phyloP scores from a whole-genome alignment of 2,329 filamentous ascomycete species.

The Fusarium sp. region DNA sequence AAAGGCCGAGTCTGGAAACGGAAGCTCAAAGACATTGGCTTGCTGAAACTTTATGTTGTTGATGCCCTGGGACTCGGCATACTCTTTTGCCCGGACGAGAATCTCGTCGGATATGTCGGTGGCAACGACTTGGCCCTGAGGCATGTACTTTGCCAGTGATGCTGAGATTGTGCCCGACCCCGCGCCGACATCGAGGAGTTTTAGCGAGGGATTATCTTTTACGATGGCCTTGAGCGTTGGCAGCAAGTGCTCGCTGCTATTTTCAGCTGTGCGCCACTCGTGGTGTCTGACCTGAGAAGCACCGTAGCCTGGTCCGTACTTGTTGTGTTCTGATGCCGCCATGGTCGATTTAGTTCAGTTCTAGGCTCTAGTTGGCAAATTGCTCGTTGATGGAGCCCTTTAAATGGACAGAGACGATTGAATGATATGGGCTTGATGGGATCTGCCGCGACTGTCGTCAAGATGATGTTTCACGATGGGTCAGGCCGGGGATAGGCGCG shows the following conservation, averaged over 20 bases:
- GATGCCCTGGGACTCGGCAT: constrained; percentile 42
- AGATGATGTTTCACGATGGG: too few relatives aligned
- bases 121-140: constrained; percentile 55
- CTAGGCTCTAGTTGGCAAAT: neutral
- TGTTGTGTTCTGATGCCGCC: constrained; percentile 43
- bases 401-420: too few relatives aligned
- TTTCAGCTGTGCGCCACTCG: constrained; percentile 60
- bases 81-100: constrained; percentile 46
- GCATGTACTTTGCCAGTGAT: constrained; percentile 58
- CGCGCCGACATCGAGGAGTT: constrained; percentile 65
- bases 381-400: too few relatives aligned
- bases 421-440: neutral
- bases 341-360: constrained; percentile 20
- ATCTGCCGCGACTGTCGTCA: too few relatives aligned
- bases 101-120: constrained; percentile 53
- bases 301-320: constrained; percentile 48
- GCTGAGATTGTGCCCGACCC: constrained; percentile 66
- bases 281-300: constrained; percentile 50
- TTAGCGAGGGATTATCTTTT: constrained; percentile 50
- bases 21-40: constrained; percentile 53
- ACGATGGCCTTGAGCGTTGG: constrained; percentile 53
- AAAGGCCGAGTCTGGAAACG: constrained; percentile 58
- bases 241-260: constrained; percentile 61
- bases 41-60: constrained; percentile 49
- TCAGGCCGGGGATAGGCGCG: too few relatives aligned